These are phyloP conservation scores for Aureobasidium zeae DNA, from an alignment of 2,329 filamentous ascomycete genomes.

Conservation along the genomic window DNA sequence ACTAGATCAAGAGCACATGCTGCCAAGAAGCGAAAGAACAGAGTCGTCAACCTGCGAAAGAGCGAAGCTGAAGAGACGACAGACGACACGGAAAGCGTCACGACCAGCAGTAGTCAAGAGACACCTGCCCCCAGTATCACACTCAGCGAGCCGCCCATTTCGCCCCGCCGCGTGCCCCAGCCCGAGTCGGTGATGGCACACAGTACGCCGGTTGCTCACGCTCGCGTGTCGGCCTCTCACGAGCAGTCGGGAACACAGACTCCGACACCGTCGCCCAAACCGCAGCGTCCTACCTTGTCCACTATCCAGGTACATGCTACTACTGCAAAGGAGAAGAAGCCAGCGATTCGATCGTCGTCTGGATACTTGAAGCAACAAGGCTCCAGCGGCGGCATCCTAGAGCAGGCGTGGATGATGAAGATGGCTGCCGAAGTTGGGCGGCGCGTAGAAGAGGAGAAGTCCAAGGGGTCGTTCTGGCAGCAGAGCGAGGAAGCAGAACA, in stretches of 20 bases:
- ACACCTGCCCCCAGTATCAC: conserved; percentile 45
- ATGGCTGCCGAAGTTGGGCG: conserved; percentile 87
- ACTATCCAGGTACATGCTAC: conserved; percentile 11
- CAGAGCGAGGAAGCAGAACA: conserved; percentile 20
- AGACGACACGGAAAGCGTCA: conserved; percentile 38
- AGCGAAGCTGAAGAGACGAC: conserved; percentile 37
- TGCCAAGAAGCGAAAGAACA: conserved; percentile 69
- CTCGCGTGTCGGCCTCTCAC: conserved; percentile 26
- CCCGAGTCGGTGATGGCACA: conserved; percentile 32
- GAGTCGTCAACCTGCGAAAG: conserved; percentile 71
- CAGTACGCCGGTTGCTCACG: conserved; percentile 35
- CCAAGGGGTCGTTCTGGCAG: conserved; percentile 23
- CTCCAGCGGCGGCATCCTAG: conserved; percentile 48
- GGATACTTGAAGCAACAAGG: conserved; percentile 6
- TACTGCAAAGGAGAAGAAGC: conserved; percentile 6
- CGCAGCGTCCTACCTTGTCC: conserved; percentile 5
- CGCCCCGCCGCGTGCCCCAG: conserved; percentile 12
- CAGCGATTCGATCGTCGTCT: conserved; percentile 1
- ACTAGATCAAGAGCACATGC: conserved; percentile 51
- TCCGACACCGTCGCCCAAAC: conserved; percentile 6
- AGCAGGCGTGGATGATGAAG: conserved; percentile 82
- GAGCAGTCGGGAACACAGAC: conserved; percentile 14
- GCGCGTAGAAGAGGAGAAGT: conserved; percentile 80
- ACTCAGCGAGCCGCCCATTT: conserved; percentile 44
- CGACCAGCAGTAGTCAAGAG: conserved; percentile 35